These are phyloP conservation scores for Luzula sylvatica DNA, from an alignment of 176 grass and related monocot species.

Conservation along the genomic window DNA sequence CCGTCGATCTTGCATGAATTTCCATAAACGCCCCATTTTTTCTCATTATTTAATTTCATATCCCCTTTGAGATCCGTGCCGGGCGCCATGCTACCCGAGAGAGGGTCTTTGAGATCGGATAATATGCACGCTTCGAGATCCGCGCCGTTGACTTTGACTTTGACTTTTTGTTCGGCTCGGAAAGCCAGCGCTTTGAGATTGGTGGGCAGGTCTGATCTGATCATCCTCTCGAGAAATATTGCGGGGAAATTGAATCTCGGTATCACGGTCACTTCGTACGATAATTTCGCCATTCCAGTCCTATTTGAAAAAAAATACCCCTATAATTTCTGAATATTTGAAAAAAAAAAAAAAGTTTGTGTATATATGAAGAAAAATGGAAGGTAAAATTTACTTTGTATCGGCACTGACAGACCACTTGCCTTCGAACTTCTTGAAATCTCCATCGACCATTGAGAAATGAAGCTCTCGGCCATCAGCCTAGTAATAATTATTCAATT, in stretches of 20 bases:
- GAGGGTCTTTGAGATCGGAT: background rate
- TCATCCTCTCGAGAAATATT: conserved; percentile 94
- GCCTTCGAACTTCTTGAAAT: conserved; percentile 97
- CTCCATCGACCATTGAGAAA: conserved; percentile 92
- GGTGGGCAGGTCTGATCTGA: conserved; percentile 81
- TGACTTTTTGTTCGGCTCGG: conserved; percentile 63
- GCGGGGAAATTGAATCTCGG: conserved; percentile 92
- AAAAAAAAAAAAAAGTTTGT: background rate
- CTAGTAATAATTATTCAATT: conserved; percentile 19
- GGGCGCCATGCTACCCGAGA: background rate
- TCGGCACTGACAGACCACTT: conserved; percentile 77
- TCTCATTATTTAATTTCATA: background rate
- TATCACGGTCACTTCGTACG: conserved; percentile 82
- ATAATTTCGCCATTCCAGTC: conserved; percentile 49
- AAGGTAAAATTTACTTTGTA: conserved; percentile 40
- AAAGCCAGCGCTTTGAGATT: conserved; percentile 70
- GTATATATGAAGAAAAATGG: background rate
- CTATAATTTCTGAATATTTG: too few species aligned
- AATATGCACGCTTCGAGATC: conserved; percentile 18
- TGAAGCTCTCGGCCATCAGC: conserved; percentile 68
- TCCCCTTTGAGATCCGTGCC: background rate
- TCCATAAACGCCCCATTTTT: conserved; percentile 95
- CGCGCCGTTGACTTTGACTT: conserved; percentile 33
- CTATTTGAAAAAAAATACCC: conserved; percentile 29
- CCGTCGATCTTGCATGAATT: conserved; percentile 73